phyloP scores from a whole-genome alignment of 345 rosid species.

The Chamaenerion angustifolium region DNA sequence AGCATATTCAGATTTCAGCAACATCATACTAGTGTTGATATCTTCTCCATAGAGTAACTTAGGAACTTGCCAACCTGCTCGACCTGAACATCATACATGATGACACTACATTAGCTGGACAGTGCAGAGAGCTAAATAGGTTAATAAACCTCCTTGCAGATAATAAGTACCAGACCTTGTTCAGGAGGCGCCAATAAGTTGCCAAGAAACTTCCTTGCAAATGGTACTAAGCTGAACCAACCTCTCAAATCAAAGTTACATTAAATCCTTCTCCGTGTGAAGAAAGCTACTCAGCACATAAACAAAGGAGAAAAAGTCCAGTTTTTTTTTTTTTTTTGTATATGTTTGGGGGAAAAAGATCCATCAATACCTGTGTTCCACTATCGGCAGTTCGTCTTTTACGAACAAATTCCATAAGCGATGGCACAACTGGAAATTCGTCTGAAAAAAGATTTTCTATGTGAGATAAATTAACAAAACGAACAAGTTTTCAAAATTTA shows the following conservation, averaged over 20 bases:
- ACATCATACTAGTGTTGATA: slow-evolving; percentile 33
- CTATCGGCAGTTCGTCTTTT: slow-evolving; percentile 45
- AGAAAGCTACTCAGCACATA: too few relatives aligned
- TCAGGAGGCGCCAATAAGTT: too few relatives aligned
- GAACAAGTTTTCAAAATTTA: background rate
- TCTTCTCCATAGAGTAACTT: slow-evolving; percentile 29
- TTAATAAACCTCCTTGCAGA: too few relatives aligned
- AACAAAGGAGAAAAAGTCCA: background rate
- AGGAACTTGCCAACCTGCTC: slow-evolving; percentile 59
- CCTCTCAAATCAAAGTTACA: too few relatives aligned
- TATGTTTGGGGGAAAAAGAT: background rate
- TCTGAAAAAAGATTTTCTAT: slow-evolving; percentile 9
- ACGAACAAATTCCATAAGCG: slow-evolving; percentile 62
- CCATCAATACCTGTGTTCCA: slow-evolving; percentile 29
- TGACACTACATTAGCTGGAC: too few relatives aligned
- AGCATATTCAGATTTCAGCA: slow-evolving; percentile 78
- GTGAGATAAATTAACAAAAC: background rate
- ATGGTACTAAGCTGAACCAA: too few relatives aligned
- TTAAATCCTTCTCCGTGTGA: too few relatives aligned
- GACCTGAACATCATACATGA: slow-evolving; percentile 16
- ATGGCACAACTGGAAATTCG: slow-evolving; percentile 35
- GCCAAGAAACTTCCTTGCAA: too few relatives aligned
- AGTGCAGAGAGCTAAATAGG: too few relatives aligned
- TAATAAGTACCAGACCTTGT: too few relatives aligned
- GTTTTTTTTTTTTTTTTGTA: background rate